These are phyloP conservation scores for Penicillium coprophilum DNA, from an alignment of 495 filamentous ascomycete species.

Conservation along the genomic window DNA sequence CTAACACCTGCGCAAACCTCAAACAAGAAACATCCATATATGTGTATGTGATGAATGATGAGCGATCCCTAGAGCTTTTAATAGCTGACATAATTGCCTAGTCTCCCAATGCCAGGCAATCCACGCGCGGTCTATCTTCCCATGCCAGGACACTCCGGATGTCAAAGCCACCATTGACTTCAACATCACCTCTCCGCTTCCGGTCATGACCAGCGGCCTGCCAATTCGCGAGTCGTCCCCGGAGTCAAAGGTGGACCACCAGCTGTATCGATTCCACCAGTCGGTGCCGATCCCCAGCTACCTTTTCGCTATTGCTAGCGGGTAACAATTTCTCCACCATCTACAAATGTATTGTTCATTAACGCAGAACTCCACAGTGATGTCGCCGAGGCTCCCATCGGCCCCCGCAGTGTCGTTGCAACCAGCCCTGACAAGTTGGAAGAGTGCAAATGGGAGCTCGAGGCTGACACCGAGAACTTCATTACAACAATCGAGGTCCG, in stretches of 20 bases:
- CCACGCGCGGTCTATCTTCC: conserved; percentile 87
- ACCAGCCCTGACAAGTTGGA: conserved; percentile 84
- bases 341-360: conserved; percentile 1
- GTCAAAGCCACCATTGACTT: conserved; percentile 90
- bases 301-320: conserved; percentile 87
- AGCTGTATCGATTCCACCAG: conserved; percentile 80
- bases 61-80: background rate
- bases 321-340: conserved; percentile 35
- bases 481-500: conserved; percentile 76
- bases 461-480: conserved; percentile 85
- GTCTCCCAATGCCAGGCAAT: conserved; percentile 97
- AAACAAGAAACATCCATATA: conserved; percentile 91
- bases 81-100: conserved; percentile 21
- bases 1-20: conserved; percentile 85
- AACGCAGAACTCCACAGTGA: conserved; percentile 48
- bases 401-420: conserved; percentile 77
- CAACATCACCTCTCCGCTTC: conserved; percentile 79
- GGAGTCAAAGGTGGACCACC: conserved; percentile 37
- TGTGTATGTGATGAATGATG: conserved; percentile 58
- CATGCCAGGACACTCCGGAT: conserved; percentile 95
- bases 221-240: conserved; percentile 55
- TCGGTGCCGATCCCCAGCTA: conserved; percentile 92
- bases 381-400: conserved; percentile 78
- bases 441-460: conserved; percentile 84
- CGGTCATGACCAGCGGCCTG: conserved; percentile 85